phyloP scores from a whole-genome alignment of 768 basidiomycete genomes.

The Boletus insuetus region DNA sequence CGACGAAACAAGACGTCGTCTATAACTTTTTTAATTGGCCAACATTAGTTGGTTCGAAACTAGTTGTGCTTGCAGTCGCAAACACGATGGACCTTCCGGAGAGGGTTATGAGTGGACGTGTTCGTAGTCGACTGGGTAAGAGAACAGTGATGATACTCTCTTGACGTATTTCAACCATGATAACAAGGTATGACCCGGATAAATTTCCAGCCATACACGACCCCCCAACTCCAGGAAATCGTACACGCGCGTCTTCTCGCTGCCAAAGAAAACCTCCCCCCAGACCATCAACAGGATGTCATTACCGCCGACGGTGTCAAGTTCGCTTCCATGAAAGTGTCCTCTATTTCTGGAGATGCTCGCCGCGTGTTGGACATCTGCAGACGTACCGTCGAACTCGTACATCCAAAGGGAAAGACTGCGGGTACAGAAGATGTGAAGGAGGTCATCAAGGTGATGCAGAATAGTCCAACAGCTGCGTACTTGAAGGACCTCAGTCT shows the following conservation, averaged over 20 bases:
- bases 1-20: constrained; percentile 94
- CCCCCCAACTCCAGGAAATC: constrained; percentile 76
- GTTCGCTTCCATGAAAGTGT: constrained; percentile 78
- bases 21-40: constrained; percentile 99
- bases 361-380: constrained; percentile 91
- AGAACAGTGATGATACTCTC: not conserved
- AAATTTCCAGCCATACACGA: constrained; percentile 88
- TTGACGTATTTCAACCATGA: not conserved
- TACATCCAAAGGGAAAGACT: constrained; percentile 45
- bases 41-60: constrained; percentile 78
- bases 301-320: constrained; percentile 72
- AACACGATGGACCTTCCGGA: constrained; percentile 99
- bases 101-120: constrained; percentile 87
- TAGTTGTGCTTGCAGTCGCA: constrained; percentile 95
- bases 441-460: constrained; percentile 80
- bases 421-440: constrained; percentile 72
- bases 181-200: constrained; percentile 80
- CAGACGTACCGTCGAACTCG: constrained; percentile 85
- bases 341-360: constrained; percentile 89
- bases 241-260: constrained; percentile 76
- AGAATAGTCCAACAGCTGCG: constrained; percentile 85
- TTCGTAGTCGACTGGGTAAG: constrained; percentile 86
- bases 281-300: constrained; percentile 49
- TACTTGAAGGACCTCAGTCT: constrained; percentile 81
- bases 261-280: constrained; percentile 47